Conservation (phyloP, 2,329 filamentous ascomycete species). For the Aureobasidium zeae region DNA sequence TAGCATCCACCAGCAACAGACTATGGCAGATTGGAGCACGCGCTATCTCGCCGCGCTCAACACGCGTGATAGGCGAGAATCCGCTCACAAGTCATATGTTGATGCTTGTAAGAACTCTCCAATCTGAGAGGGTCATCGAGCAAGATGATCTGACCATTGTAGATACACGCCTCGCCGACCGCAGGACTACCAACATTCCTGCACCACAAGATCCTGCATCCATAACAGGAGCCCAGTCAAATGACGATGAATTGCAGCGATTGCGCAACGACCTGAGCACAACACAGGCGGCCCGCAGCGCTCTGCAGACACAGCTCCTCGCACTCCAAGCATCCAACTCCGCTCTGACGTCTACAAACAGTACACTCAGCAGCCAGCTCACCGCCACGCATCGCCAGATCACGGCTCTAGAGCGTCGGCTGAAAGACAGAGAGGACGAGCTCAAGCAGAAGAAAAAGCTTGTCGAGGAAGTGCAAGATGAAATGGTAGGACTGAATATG, state of each 20-base stretch:
- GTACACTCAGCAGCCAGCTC: conserved; percentile 63
- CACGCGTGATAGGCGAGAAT: conserved; percentile 60
- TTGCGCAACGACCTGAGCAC: conserved; percentile 48
- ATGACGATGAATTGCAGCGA: conserved; percentile 25
- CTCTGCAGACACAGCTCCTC: conserved; percentile 33
- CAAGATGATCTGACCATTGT: conserved; percentile 20
- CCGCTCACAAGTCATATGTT: conserved; percentile 58
- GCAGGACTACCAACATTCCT: conserved; percentile 25
- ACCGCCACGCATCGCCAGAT: conserved; percentile 58
- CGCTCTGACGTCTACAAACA: conserved; percentile 56
- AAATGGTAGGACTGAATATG: conserved; percentile 77
- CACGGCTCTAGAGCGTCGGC: conserved; percentile 51
- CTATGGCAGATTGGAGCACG: conserved; percentile 64
- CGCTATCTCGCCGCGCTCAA: conserved; percentile 70
- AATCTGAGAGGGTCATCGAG: conserved; percentile 18
- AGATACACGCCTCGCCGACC: conserved; percentile 41
- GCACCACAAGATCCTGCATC: conserved; percentile 14
- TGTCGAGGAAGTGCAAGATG: conserved; percentile 82
- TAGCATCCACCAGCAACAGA: background rate
- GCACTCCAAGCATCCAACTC: conserved; percentile 30
- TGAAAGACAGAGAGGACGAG: conserved; percentile 79
- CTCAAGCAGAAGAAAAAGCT: conserved; percentile 73
- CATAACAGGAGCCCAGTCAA: no score
- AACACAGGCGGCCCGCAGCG: conserved; percentile 17
- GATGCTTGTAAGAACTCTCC: conserved; percentile 61